Conservation (phyloP, 345 rosid species). For the Eucalyptus pauciflora region DNA sequence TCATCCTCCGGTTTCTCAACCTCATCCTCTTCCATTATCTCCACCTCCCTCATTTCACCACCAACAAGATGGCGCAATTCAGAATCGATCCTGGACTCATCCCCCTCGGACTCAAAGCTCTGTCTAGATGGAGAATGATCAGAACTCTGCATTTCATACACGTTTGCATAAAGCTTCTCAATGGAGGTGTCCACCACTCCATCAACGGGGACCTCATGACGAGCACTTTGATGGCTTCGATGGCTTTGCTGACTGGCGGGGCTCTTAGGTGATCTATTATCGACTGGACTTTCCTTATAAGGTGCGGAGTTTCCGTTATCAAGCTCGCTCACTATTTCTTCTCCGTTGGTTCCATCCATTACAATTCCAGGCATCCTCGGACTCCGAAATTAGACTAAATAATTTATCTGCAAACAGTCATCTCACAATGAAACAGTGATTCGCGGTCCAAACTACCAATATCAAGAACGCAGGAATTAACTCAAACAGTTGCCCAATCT, state of each 20-base stretch:
- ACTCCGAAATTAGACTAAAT: background rate
- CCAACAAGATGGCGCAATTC: slow-evolving; percentile 69
- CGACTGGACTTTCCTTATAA: slow-evolving; percentile 22
- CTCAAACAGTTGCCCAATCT: background rate
- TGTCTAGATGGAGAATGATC: slow-evolving; percentile 71
- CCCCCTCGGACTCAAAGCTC: slow-evolving; percentile 66
- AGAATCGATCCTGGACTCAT: slow-evolving; percentile 83
- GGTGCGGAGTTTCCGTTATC: slow-evolving; percentile 13
- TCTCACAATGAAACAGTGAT: slow-evolving; percentile 3
- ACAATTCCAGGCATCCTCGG: slow-evolving; percentile 22
- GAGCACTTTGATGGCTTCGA: slow-evolving; percentile 8
- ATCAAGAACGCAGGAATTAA: background rate
- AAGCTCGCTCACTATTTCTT: slow-evolving; percentile 9
- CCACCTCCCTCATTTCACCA: slow-evolving; percentile 50
- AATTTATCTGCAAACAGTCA: background rate
- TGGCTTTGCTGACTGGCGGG: slow-evolving; percentile 16
- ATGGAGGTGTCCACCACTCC: slow-evolving; percentile 40
- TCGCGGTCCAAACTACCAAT: background rate
- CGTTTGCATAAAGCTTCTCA: slow-evolving; percentile 76
- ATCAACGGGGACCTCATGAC: slow-evolving; percentile 1
- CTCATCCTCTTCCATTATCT: slow-evolving; percentile 36
- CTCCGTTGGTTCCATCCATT: slow-evolving; percentile 34
- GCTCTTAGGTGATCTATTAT: slow-evolving; percentile 16
- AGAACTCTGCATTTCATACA: slow-evolving; percentile 83
- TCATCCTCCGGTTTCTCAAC: slow-evolving; percentile 36